Conservation (phyloP, 345 rosid species). For the Hypericum androsaemum region DNA sequence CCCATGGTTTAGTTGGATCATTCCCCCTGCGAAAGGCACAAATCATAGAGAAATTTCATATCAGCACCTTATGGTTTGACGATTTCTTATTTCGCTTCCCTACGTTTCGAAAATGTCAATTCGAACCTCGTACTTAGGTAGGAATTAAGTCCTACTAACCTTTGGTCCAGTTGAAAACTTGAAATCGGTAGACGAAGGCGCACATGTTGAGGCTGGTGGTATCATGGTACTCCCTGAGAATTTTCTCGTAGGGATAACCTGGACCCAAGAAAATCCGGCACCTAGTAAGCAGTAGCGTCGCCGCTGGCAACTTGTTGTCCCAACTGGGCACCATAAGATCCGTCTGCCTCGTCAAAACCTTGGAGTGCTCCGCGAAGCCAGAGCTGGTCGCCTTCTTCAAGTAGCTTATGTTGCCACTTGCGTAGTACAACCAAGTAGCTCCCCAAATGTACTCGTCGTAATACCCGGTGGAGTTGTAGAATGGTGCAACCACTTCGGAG, state of each 20-base stretch:
- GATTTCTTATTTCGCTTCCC: too few species aligned
- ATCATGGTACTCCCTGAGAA: constrained; percentile 61
- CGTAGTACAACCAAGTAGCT: too few species aligned
- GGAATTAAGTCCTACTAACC: constrained; percentile 23
- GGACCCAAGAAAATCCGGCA: constrained; percentile 59
- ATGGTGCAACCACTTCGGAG: constrained; percentile 30
- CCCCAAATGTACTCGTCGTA: constrained; percentile 87
- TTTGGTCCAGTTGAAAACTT: constrained; percentile 59
- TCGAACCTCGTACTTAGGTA: too few species aligned
- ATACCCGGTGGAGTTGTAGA: constrained; percentile 66
- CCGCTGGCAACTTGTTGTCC: constrained; percentile 90
- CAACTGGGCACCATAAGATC: constrained; percentile 45
- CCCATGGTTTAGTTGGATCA: too few species aligned
- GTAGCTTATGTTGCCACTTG: too few species aligned
- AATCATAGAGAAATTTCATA: too few species aligned
- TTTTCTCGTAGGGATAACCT: constrained; percentile 80
- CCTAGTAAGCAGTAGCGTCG: constrained; percentile 76
- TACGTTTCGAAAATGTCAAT: too few species aligned
- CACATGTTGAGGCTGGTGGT: constrained; percentile 62
- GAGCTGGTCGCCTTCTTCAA: too few species aligned
- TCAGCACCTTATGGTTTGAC: too few species aligned
- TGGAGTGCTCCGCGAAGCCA: constrained; percentile 42
- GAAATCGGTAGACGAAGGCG: constrained; percentile 52
- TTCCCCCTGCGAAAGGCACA: too few species aligned
- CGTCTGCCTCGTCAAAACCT: constrained; percentile 34